Percentiles rank a stretch among this genome's conserved stretches.
phyloP scores from a whole-genome alignment of 257 asterid species.

The Nicotiana noctiflora region DNA sequence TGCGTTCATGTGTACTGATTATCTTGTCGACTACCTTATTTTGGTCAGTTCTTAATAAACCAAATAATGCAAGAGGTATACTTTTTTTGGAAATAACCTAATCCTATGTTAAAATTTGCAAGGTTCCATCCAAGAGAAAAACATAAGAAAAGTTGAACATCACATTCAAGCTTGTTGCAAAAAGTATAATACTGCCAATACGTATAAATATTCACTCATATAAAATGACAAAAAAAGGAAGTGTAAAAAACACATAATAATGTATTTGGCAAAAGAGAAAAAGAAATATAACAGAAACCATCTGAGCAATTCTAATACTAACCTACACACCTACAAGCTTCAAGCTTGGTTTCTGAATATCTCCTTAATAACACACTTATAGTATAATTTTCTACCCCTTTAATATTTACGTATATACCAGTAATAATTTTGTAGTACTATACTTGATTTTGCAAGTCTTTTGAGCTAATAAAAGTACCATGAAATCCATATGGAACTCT shows the following conservation, averaged over 20 bases:
- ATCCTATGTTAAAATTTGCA: background rate
- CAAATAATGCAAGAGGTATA: background rate
- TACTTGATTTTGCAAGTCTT: slow-evolving; percentile 43
- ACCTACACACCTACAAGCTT: background rate
- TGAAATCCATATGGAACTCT: slow-evolving; percentile 87
- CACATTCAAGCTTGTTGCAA: background rate
- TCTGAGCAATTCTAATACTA: slow-evolving; percentile 1
- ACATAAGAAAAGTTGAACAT: background rate
- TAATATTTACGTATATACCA: background rate
- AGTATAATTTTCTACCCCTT: background rate
- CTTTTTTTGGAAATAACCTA: background rate
- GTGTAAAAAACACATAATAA: background rate
- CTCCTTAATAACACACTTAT: background rate
- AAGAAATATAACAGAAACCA: background rate
- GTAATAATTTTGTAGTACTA: background rate
- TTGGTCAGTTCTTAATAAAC: background rate
- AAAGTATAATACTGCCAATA: background rate
- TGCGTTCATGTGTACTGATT: background rate
- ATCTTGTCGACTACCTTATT: background rate
- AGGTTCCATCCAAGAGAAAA: too few relatives aligned
- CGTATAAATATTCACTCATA: background rate
- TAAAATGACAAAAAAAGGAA: background rate
- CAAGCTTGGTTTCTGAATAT: slow-evolving; percentile 2
- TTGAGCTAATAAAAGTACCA: slow-evolving; percentile 54
- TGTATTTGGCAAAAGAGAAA: background rate